phyloP scores from a whole-genome alignment of 2,329 filamentous ascomycete species.

The Penicillium occitanis region DNA sequence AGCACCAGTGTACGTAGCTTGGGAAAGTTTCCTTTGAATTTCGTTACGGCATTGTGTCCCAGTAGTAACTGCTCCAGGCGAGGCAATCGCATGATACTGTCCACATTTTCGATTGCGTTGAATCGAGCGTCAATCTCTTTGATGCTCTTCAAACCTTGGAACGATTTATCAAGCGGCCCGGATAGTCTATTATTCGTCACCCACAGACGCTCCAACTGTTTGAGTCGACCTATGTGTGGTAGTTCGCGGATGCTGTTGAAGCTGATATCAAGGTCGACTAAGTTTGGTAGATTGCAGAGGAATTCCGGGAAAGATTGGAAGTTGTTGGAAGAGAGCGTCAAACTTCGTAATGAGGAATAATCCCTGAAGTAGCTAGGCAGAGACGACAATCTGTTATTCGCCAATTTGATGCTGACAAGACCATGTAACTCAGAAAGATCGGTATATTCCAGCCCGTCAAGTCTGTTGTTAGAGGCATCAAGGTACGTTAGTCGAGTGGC shows the following conservation, averaged over 20 bases:
- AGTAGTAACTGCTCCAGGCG: slow-evolving; percentile 84
- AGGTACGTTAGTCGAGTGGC: slow-evolving; percentile 81
- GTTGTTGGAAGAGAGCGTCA: slow-evolving; percentile 94
- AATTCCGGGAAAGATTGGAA: slow-evolving; percentile 82
- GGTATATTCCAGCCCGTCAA: slow-evolving; percentile 83
- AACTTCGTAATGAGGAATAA: slow-evolving; percentile 74
- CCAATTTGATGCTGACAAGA: slow-evolving; percentile 83
- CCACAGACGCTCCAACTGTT: slow-evolving; percentile 80
- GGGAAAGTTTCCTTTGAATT: slow-evolving; percentile 85
- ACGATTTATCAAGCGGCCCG: slow-evolving; percentile 70
- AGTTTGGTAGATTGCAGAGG: slow-evolving; percentile 73
- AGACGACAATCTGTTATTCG: slow-evolving; percentile 82
- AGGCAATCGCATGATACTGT: slow-evolving; percentile 79
- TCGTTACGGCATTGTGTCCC: slow-evolving; percentile 89
- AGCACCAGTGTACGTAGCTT: slow-evolving; percentile 80
- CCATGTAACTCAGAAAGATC: slow-evolving; percentile 73
- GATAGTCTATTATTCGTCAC: slow-evolving; percentile 92
- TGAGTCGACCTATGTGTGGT: slow-evolving; percentile 76
- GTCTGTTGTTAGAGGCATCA: slow-evolving; percentile 89
- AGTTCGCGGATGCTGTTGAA: slow-evolving; percentile 86
- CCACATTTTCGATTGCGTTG: slow-evolving; percentile 84
- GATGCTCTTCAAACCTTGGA: slow-evolving; percentile 71
- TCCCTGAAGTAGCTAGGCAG: slow-evolving; percentile 79
- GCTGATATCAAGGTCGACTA: slow-evolving; percentile 92
- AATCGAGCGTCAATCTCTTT: slow-evolving; percentile 94